Evolutionary conservation across 208 protist species (phyloP).

Genomic region (Kentomonas sorsogonicus): DNA sequence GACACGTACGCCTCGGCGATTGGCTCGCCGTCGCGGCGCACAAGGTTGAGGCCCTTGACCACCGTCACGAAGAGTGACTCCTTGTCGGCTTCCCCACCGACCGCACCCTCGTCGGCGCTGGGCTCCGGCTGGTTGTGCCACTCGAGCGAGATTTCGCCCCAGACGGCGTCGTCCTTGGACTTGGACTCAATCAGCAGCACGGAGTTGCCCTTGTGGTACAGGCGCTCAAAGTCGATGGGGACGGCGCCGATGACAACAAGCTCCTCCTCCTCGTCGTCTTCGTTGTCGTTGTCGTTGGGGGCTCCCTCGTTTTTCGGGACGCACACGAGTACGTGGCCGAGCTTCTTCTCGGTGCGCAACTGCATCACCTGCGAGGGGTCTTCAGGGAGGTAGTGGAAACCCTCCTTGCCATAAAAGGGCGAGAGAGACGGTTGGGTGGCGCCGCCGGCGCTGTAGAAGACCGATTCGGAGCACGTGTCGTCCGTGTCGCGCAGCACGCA

Average conservation of each 20-base stretch:
- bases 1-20: slow-evolving; percentile 46
- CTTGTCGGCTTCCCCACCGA: slow-evolving; percentile 29
- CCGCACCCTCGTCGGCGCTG: slow-evolving; percentile 18
- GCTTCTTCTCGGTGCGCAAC: slow-evolving; percentile 82
- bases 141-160: slow-evolving; percentile 84
- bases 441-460: slow-evolving; percentile 46
- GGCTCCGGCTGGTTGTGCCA: slow-evolving; percentile 45
- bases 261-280: slow-evolving; percentile 68
- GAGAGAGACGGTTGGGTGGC: slow-evolving; percentile 59
- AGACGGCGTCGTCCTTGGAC: slow-evolving; percentile 79
- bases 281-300: slow-evolving; percentile 22
- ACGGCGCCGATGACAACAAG: slow-evolving; percentile 84
- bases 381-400: slow-evolving; percentile 80
- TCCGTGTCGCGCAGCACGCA: slow-evolving; percentile 85
- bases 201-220: slow-evolving; percentile 71
- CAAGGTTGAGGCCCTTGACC: slow-evolving; percentile 70
- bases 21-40: slow-evolving; percentile 27
- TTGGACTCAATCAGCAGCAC: slow-evolving; percentile 86
- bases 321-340: slow-evolving; percentile 83
- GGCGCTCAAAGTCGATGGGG: slow-evolving; percentile 76
- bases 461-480: slow-evolving; percentile 85
- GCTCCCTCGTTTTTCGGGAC: slow-evolving; percentile 49
- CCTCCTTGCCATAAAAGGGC: slow-evolving; percentile 71
- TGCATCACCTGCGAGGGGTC: slow-evolving; percentile 78
- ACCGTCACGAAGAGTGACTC: slow-evolving; percentile 79